Conservation (phyloP, 2,329 filamentous ascomycete genomes). For the Fusarium falciforme region DNA sequence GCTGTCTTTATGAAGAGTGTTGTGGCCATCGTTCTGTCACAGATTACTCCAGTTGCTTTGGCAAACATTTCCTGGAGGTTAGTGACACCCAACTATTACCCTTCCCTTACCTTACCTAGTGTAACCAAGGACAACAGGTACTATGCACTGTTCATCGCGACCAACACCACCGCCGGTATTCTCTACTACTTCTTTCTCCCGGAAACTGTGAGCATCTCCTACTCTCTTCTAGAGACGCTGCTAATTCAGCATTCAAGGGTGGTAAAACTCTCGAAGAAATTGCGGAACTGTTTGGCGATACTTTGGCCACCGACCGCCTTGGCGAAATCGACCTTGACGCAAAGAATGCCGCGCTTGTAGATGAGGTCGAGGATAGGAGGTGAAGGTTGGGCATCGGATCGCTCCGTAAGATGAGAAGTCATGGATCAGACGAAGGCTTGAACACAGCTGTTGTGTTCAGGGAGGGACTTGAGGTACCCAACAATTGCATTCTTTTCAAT, state of each 20-base stretch:
- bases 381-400: background rate
- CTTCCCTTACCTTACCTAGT: background rate
- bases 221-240: background rate
- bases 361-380: background rate
- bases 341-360: background rate
- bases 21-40: conserved; percentile 45
- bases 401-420: background rate
- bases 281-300: background rate
- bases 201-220: background rate
- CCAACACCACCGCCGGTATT: background rate
- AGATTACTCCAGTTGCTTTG: conserved; percentile 42
- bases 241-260: background rate
- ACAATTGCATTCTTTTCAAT: background rate
- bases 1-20: conserved; percentile 43
- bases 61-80: conserved; percentile 1
- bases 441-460: background rate
- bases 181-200: background rate
- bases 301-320: background rate
- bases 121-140: background rate
- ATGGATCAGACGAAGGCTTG: background rate
- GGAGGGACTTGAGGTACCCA: background rate
- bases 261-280: background rate
- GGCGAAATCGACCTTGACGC: background rate
- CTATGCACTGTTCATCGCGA: background rate
- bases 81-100: background rate